Base-by-base conservation (phyloP, 2,329 filamentous ascomycete species). In the Neoascochyta sp. region DNA sequence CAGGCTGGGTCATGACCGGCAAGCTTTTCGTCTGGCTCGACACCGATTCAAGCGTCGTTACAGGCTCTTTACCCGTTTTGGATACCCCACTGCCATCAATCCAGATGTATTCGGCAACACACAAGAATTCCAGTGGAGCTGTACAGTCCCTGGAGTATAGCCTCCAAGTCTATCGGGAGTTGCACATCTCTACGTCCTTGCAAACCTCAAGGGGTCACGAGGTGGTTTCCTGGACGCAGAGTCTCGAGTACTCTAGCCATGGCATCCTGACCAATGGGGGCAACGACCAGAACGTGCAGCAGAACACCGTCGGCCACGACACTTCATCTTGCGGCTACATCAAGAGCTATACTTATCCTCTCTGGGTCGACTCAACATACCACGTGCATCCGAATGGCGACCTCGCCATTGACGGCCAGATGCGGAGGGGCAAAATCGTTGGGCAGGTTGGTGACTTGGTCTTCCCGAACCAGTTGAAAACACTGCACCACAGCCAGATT, bases 21-120 rank as follows among this genome's bases (percentile, higher is more conserved):
- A 92, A 89, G 59, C 69, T 90, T 8, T 90, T 92, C 54, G 47
- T 88, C n/a, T 92, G 84, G 78, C 68, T 81, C 0, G 78, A 81
- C 45, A 42, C 63, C 3, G 53, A 57, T 5, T 64, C 57, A 7
- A 71, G 68, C 11, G 55, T 76, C 30, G 80, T 78, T 0, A 78
- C 71, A 1, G 75, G 74, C 9, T 56, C 47, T 1, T 24, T 52
- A 4, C 63, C 65, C 8, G 52, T 34, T 2, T 48, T 65, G 36
- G 22, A 46, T 34, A 21, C 62, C 35, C 62, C 70, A 1, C 36
- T 43, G 1, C 75, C 78, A 0, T 52, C 49, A 3, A 71, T 83
- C 34, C 38, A 54, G 1, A 55, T 81, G n/a, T 68, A 67, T 2
- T 76, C 76, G 24, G 41, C 51, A 4, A 47, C 74, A n/a, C 65